Evolutionary conservation across 2,329 filamentous ascomycete species (phyloP), one percentile per base, ranked within the genome.

Genomic region (Fulvia fulva): DNA sequence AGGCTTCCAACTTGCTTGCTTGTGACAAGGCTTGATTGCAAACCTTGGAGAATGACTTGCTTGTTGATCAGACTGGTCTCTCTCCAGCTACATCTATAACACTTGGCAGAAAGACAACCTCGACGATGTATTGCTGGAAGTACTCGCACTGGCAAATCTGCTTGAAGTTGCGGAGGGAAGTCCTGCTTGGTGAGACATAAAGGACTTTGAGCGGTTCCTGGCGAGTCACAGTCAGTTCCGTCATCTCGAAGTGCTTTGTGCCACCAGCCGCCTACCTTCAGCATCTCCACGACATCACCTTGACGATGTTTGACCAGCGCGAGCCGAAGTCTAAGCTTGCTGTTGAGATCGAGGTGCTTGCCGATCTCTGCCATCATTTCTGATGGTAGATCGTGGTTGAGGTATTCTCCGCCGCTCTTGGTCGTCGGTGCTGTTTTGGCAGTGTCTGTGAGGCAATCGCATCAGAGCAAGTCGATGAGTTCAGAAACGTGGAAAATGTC

Each of bases 151-250:
- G n/a, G 37, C 22, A 26, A 41, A 57, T 57, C n/a, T 19, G 16
- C 22, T 52, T 25, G 49, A 57, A 57, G 34, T 47, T 47, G 9
- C 7, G 12, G 6, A 57, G 37, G 12, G 55, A 57, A 1, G 4
- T 25, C 7, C 43, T 14, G 26, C 30, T 57, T 25, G 55, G 55
- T 9, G 55, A 37, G 23, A 57, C 34, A 26, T 46, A 57, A 7
- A 57, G 23, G n/a, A 34, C 51, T 2, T 21, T 45, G 19, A 52
- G 19, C 43, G 43, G 5, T 8, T 46, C 43, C 43, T 46, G 19
- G 9, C 5, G 5, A 26, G 19, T 26, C 9, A 46, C 22, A 4
- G 23, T 23, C 23, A 46, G 23, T n/a, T n/a, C n/a, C 43, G 9
- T 46, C 16, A 8, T 23, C 3, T 8, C 19, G 34, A 37, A 7